These are phyloP conservation scores for Ceriops zippeliana DNA, from an alignment of 345 rosid species.

Conservation along the genomic window DNA sequence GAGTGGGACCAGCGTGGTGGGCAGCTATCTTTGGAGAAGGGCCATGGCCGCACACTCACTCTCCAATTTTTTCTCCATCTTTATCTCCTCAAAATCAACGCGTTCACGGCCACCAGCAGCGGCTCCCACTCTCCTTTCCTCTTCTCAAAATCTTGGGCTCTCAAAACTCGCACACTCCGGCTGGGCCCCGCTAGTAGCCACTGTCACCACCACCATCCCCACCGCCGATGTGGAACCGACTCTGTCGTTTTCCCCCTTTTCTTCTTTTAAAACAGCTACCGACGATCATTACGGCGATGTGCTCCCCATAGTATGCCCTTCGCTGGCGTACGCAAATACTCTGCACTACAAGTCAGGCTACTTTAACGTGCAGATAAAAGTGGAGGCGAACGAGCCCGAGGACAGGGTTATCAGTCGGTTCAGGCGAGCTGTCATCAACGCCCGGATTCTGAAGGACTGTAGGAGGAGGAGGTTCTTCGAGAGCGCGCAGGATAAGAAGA, in stretches of 20 bases:
- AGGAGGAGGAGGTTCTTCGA: constrained; percentile 39
- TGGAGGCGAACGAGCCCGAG: constrained; percentile 39
- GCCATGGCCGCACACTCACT: neutral
- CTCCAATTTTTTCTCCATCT: neutral
- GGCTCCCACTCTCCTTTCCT: neutral
- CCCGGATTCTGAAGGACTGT: constrained; percentile 32
- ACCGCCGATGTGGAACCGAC: neutral
- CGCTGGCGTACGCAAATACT: constrained; percentile 31
- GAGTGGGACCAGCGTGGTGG: neutral
- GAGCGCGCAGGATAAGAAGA: constrained; percentile 28
- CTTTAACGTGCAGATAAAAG: constrained; percentile 33
- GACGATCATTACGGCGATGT: neutral
- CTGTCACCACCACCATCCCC: neutral
- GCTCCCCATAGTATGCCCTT: constrained; percentile 25
- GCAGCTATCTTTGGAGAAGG: neutral
- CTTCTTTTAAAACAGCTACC: neutral
- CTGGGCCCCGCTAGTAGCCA: neutral
- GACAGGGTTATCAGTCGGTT: constrained; percentile 34
- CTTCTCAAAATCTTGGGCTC: neutral
- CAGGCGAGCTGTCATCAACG: constrained; percentile 28
- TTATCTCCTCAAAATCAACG: neutral
- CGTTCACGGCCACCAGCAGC: neutral
- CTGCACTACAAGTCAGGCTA: constrained; percentile 26
- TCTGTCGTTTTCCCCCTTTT: neutral
- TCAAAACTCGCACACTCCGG: neutral